Base-by-base conservation (phyloP, 2,329 filamentous ascomycete genomes). In the Pezicula radicicola region DNA sequence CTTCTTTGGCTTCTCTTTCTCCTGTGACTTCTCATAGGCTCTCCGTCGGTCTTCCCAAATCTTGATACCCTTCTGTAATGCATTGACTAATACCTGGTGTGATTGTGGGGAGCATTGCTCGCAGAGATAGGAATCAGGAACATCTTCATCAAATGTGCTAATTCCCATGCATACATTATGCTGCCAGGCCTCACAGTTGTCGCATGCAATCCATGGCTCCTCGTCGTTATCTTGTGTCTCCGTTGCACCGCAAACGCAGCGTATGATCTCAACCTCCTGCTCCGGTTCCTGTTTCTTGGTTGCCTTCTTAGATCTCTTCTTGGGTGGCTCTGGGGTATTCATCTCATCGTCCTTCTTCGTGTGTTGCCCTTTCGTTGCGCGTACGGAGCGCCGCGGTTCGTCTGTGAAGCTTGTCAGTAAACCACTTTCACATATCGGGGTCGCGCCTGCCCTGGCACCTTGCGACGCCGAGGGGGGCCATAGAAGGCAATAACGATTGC, bases 101-200 rank as follows among this genome's bases (percentile, higher is more conserved):
- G 92, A 84, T 51, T 91, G 81, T 1, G 94, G 94, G 48, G 81
- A 81, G 74, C 94, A 97, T 70, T 87, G 76, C 71, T 99, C 94
- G 72, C 94, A 99, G 71, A 88, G 95, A 74, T 99, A 99, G 70
- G 89, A 80, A 55, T 88, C 88, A 28, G 89, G 87, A 50, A 90
- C 79, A 63, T 92, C 84, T 53, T 92, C 68, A 30, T 86, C 83
- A 61, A 89, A 91, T 44, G 87, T 84, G 63, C 80, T 84, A 67
- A 97, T 83, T 49, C 90, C 91, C 77, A 99, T 90, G 68, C 94
- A 99, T 57, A 95, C 87, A 65, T 97, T 97, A 72, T 99, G 94
- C 72, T 99, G 94, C 94, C 94, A 99, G 40, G 88, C 93, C 46
- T 84, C 84, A 71, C 94, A 99, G 44, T 82, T 83, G 70, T 99